Conservation (phyloP, 2,329 filamentous ascomycete genomes). For the Talaromyces verruculosus region DNA sequence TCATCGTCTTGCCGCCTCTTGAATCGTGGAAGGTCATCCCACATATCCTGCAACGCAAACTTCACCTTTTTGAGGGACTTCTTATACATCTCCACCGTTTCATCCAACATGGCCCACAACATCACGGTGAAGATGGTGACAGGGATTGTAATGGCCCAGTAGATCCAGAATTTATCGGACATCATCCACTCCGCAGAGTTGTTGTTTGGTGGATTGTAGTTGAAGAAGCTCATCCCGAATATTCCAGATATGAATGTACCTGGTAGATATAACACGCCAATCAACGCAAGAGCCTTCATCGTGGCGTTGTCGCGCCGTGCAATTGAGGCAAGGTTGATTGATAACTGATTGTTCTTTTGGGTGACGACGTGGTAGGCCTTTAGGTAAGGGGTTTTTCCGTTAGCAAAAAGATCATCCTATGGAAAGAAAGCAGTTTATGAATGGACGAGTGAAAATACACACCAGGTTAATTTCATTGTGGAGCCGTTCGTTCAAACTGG, state of each 20-base stretch:
- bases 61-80: neutral
- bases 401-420: neutral
- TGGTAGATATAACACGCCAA: slow-evolving; percentile 19
- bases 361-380: slow-evolving; percentile 14
- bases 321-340: slow-evolving; percentile 13
- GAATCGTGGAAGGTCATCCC: neutral
- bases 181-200: slow-evolving; percentile 14
- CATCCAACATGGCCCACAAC: slow-evolving; percentile 10
- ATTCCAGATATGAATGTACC: slow-evolving; percentile 21
- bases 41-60: neutral
- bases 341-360: slow-evolving; percentile 14
- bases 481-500: slow-evolving; percentile 16
- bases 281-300: slow-evolving; percentile 17
- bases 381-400: neutral
- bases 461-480: slow-evolving; percentile 19
- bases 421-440: neutral
- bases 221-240: slow-evolving; percentile 18
- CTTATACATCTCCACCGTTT: slow-evolving; percentile 17
- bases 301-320: slow-evolving; percentile 19
- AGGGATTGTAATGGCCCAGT: slow-evolving; percentile 20
- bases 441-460: neutral
- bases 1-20: neutral
- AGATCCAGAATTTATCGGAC: slow-evolving; percentile 21
- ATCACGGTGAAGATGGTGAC: slow-evolving; percentile 17
- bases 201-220: slow-evolving; percentile 15